These are phyloP conservation scores for Lentinula edodes DNA, from an alignment of 768 basidiomycete species.

Conservation along the genomic window DNA sequence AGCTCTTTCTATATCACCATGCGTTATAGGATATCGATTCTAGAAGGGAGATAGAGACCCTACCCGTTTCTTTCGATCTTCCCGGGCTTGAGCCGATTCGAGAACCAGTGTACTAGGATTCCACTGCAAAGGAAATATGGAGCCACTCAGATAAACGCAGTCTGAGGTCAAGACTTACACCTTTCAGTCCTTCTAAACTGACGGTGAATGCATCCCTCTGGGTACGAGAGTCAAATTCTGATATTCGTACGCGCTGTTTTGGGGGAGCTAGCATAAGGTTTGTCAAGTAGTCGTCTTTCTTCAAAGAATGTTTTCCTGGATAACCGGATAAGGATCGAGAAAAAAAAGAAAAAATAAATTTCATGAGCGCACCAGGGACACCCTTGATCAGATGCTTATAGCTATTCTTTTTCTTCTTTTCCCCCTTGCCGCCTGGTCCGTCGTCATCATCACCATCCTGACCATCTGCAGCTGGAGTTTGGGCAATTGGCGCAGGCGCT, in stretches of 20 bases:
- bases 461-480: conserved; percentile 12
- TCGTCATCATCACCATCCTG: conserved; percentile 49
- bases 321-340: conserved; percentile 6
- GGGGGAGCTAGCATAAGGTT: conserved; percentile 63
- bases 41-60: conserved; percentile 21
- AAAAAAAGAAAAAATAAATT: neutral
- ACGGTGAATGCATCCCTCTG: conserved; percentile 71
- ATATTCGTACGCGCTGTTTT: conserved; percentile 62
- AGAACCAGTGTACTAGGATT: conserved; percentile 54
- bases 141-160: conserved; percentile 6
- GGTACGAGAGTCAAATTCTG: conserved; percentile 58
- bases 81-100: conserved; percentile 69
- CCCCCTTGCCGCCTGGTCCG: conserved; percentile 45
- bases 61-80: conserved; percentile 74
- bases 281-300: conserved; percentile 70
- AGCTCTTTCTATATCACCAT: conserved; percentile 54
- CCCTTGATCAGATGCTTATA: conserved; percentile 76
- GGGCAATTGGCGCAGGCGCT: neutral
- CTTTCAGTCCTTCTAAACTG: conserved; percentile 66
- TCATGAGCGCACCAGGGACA: conserved; percentile 52
- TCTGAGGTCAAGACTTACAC: conserved; percentile 40
- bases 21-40: neutral
- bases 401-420: conserved; percentile 75
- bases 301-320: conserved; percentile 72
- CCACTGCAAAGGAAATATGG: conserved; percentile 43